Evolutionary conservation across 345 rosid species (phyloP), one percentile per base, ranked within the genome.

Genomic region (Euphorbia peplus): DNA sequence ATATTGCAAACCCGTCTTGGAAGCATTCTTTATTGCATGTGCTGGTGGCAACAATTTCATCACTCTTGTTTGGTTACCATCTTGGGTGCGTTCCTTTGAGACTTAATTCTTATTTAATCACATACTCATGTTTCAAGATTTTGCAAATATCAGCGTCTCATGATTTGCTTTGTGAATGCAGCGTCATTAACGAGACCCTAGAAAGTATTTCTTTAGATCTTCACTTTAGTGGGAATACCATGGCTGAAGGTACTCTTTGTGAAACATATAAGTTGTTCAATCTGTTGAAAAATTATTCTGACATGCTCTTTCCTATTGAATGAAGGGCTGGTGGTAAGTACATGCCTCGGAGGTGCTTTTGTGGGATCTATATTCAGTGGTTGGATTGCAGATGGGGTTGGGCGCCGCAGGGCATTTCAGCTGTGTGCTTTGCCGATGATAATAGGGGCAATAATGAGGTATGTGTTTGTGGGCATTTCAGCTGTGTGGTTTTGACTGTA

Each of bases 381-480:
- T 56, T 82, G 83, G 90, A 82, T 93, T 28, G 90, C 96, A 7
- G 98, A 93, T 80, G 97, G 96, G 16, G 81, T 90, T 75, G 97
- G 98, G 10, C 96, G 96, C 29, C 91, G 97, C 58, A 78, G 90
- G 83, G 92, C 95, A 63, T 90, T 93, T 78, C 98, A 90, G 84
- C 79, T 93, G 41, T 87, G 95, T 73, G 88, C 97, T 68, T 76
- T 89, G 64, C 96, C 95, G 19, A 89, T 93, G 97, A 85, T 90
- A 75, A 71, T 89, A 42, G 98, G 98, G 60, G 85, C 96, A 74
- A 78, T 85, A 71, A 75, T 90, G 83, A 93, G 98, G 98, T 91
- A 65, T 70, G 26, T 73, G 26, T 65, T 22, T 72, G 4, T 12
- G 62, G 50, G 29, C 30, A 42, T 63, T 8, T 41, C 39, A 47